These are phyloP conservation scores for Dothiorella sarmentorum DNA, from an alignment of 2,329 filamentous ascomycete species.

Conservation along the genomic window DNA sequence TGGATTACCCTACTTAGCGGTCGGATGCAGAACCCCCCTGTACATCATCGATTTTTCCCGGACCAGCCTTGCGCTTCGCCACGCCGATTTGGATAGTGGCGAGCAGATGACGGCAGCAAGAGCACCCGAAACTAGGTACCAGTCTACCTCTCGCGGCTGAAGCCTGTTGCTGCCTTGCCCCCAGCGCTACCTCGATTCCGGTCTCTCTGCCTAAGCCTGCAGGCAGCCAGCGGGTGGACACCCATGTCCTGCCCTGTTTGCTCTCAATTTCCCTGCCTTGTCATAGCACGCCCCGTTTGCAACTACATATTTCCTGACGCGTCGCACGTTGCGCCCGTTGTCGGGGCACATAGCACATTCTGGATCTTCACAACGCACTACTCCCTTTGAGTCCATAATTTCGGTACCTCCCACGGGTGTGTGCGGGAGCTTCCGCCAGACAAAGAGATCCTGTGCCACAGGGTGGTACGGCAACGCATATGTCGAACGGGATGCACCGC, in stretches of 20 bases:
- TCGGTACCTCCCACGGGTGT: neutral
- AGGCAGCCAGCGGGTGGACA: conserved; percentile 43
- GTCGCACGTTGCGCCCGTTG: neutral
- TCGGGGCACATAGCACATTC: conserved; percentile 5
- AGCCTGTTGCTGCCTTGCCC: neutral
- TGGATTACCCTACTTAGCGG: too few relatives aligned
- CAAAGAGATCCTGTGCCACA: neutral
- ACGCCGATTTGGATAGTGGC: too few relatives aligned
- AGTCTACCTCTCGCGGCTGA: neutral
- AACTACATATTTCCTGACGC: neutral
- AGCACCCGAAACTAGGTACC: conserved; percentile 10
- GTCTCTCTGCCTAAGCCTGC: conserved; percentile 12
- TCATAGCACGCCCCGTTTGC: neutral
- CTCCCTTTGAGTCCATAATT: neutral
- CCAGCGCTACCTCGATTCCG: neutral
- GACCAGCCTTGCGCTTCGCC: neutral
- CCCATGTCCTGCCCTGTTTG: neutral
- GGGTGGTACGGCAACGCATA: too few relatives aligned
- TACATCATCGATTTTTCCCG: too few relatives aligned
- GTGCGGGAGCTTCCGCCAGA: neutral
- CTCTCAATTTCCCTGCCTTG: neutral
- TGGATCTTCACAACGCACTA: neutral
- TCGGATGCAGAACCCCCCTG: too few relatives aligned
- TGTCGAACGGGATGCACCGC: too few relatives aligned
- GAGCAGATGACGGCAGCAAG: conserved; percentile 15